Conservation (phyloP, 768 basidiomycete genomes). For the Collybia sordida region DNA sequence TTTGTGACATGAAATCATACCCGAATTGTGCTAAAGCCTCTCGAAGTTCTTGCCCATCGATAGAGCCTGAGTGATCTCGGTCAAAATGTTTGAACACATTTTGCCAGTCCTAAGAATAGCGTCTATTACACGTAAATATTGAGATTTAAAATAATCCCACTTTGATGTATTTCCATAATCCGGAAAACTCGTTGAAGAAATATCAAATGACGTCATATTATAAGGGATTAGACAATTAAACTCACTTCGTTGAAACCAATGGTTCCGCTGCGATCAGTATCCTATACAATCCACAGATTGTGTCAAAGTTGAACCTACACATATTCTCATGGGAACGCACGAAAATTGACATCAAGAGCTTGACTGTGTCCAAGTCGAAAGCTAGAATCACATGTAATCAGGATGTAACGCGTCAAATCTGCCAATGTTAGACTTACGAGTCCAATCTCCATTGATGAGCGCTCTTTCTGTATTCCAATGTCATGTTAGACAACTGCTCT, state of each 20-base stretch:
- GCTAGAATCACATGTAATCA: slow-evolving; percentile 36
- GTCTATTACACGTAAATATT: too few relatives aligned
- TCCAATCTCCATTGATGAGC: slow-evolving; percentile 68
- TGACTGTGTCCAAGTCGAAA: slow-evolving; percentile 86
- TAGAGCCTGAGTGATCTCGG: slow-evolving; percentile 77
- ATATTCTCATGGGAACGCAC: slow-evolving; percentile 35
- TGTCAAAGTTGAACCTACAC: not conserved
- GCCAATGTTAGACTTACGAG: slow-evolving; percentile 47
- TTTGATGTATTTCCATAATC: slow-evolving; percentile 84
- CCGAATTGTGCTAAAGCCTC: slow-evolving; percentile 77
- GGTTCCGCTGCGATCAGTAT: slow-evolving; percentile 73
- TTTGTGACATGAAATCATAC: slow-evolving; percentile 23
- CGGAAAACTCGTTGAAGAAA: slow-evolving; percentile 52
- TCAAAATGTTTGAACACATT: slow-evolving; percentile 83
- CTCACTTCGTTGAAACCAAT: slow-evolving; percentile 77
- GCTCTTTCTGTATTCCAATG: slow-evolving; percentile 35
- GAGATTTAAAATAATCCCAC: slow-evolving; percentile 20
- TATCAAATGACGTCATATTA: slow-evolving; percentile 13
- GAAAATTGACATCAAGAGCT: slow-evolving; percentile 81
- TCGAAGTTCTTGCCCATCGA: slow-evolving; percentile 67
- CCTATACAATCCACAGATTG: slow-evolving; percentile 28
- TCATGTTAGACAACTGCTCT: not conserved
- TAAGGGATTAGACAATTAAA: not conserved
- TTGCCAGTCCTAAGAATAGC: slow-evolving; percentile 66
- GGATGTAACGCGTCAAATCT: not conserved